A percentile compares a stretch with the other conserved stretches of the same genome.
Evolutionary conservation across 257 asterid genomes (phyloP).

Genomic region (Scutellaria baicalensis): DNA sequence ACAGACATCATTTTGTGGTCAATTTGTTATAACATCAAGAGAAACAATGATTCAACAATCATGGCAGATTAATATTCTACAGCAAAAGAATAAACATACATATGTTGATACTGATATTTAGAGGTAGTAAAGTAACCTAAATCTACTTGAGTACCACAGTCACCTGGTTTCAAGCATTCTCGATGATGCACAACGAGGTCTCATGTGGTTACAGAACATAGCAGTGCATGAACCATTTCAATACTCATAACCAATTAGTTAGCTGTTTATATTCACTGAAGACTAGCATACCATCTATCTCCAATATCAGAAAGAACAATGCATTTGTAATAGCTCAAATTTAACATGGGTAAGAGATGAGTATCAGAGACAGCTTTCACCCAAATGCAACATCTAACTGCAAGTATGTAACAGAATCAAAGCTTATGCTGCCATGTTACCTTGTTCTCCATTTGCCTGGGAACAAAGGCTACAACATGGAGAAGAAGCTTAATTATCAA

Average conservation of each 20-base stretch:
- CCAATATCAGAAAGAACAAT: neutral
- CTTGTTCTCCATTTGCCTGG: neutral
- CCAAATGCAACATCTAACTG: neutral
- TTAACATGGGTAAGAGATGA: slow-evolving; percentile 1
- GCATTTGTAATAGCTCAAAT: neutral
- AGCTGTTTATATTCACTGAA: neutral
- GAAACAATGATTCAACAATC: neutral
- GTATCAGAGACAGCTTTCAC: neutral
- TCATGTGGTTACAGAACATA: neutral
- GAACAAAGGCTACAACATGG: neutral
- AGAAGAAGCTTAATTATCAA: neutral
- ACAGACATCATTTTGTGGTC: neutral
- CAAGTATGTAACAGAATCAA: neutral
- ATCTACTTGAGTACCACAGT: neutral
- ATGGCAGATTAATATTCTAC: neutral
- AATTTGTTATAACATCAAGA: neutral
- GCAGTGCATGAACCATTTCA: neutral
- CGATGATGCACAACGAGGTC: neutral
- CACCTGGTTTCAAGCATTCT: neutral
- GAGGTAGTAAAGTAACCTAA: neutral
- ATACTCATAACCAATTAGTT: neutral
- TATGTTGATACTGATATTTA: neutral
- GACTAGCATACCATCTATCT: neutral
- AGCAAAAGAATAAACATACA: neutral
- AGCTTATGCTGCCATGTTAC: neutral